phyloP scores from a whole-genome alignment of 2,329 filamentous ascomycete genomes.

The Colletotrichum sp. region DNA sequence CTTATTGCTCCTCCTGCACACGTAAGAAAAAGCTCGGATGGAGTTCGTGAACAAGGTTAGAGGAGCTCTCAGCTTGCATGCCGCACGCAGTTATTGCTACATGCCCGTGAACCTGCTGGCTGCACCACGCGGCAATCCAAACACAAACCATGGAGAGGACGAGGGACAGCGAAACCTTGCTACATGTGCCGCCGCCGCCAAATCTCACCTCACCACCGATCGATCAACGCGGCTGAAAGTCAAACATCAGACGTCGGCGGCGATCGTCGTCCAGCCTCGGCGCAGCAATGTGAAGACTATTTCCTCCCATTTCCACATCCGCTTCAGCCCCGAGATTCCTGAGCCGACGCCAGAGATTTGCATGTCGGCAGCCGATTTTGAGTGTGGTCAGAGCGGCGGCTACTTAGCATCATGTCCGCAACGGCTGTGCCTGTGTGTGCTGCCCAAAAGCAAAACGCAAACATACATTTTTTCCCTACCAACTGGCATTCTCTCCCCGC shows the following conservation, averaged over 20 bases:
- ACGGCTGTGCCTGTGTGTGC: background rate
- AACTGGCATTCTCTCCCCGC: background rate
- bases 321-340: background rate
- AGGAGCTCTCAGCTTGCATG: background rate
- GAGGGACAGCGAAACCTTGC: background rate
- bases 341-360: background rate
- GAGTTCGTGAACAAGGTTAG: background rate
- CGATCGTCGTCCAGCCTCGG: background rate
- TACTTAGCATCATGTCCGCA: background rate
- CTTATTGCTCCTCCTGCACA: background rate
- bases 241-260: background rate
- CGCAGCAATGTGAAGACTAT: background rate
- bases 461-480: background rate
- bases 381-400: constrained; percentile 11
- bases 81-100: background rate
- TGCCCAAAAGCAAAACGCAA: background rate
- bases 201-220: background rate
- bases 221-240: background rate
- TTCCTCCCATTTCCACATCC: background rate
- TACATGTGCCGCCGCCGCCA: background rate
- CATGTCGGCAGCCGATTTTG: background rate
- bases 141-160: background rate
- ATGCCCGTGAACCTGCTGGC: background rate
- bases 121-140: background rate
- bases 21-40: background rate